Base-by-base conservation (phyloP, 31 red algal genomes). In the Endocladia muricata region DNA sequence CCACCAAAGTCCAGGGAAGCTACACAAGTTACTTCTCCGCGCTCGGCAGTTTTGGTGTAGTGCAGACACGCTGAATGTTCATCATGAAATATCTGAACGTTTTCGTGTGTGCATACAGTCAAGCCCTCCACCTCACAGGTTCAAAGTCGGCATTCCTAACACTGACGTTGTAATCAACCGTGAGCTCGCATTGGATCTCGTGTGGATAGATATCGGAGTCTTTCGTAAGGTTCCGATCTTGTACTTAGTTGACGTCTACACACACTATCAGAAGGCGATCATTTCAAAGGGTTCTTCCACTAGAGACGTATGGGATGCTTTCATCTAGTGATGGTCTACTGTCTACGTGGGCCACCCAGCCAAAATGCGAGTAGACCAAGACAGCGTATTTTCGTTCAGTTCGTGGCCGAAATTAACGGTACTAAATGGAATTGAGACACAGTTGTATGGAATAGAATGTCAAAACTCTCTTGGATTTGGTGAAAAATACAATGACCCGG, bases 171-270 rank as follows among this genome's bases (percentile, higher is more conserved):
- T 63, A 9, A 77, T 86, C 59, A 86, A 55, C 43, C 51, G 68
- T 9, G 73, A 76, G 26, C 3, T 68, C 3, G 31, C 60, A 44
- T 22, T 86, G 4, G 82, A 78, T 42, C 47, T 86, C 39, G 55
- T 78, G 57, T 78, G 28, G 33, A 42, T 75, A 52, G 8, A 40
- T 4, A 39, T 41, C 17, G 8, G 37, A 41, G 3, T 7, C 4
- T 25, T 7, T 19, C 3, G 44, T 3, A 73, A 51, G 1, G 68
- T 0, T 5, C 0, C 44, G 4, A 0, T 0, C 9, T 63, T 8
- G 40, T 73, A 3, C 1, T 51, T 55, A 55, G 44, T 21, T 21
- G 68, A 52, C 44, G 52, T 1, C 4, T 42, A 73, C 0, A 73
- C 39, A 9, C 41, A 54, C 22, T 73, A 52, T 73, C 68, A 55